Percentiles rank a stretch among this genome's conserved stretches.
Evolutionary conservation across 1,284 basidiomycete species (phyloP).

Genomic region (Melampsora occidentalis): DNA sequence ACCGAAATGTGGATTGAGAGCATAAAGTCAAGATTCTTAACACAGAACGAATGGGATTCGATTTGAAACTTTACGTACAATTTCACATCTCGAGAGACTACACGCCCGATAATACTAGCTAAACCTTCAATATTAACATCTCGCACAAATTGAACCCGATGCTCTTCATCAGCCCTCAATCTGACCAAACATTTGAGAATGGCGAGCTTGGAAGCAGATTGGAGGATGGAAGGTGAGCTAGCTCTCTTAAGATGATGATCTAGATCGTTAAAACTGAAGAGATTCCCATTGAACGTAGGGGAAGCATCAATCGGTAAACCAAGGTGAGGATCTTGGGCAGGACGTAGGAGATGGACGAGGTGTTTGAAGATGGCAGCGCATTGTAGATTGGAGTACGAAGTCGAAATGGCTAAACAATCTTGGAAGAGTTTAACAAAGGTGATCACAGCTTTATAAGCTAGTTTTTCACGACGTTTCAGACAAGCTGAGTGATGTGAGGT

Average conservation of each 20-base stretch:
- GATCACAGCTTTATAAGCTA: constrained; percentile 45
- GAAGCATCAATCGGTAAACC: constrained; percentile 7
- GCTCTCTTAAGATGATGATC: constrained; percentile 44
- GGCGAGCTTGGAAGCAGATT: constrained; percentile 63
- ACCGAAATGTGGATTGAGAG: neutral
- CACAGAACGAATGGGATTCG: neutral
- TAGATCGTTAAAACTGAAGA: constrained; percentile 44
- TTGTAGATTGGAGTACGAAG: constrained; percentile 36
- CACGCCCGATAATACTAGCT: constrained; percentile 54
- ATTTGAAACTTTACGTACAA: neutral
- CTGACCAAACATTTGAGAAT: constrained; percentile 85
- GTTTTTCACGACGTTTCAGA: constrained; percentile 35
- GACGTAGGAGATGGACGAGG: constrained; percentile 23
- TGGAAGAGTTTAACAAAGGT: constrained; percentile 46
- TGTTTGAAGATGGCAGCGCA: constrained; percentile 45
- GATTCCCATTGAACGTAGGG: constrained; percentile 37
- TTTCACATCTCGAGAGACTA: constrained; percentile 17
- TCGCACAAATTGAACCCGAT: constrained; percentile 70
- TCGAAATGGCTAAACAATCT: constrained; percentile 46
- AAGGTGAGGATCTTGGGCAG: constrained; percentile 23
- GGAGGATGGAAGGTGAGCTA: constrained; percentile 43
- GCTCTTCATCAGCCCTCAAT: constrained; percentile 84
- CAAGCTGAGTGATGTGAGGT: constrained; percentile 52
- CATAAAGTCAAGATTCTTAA: neutral
- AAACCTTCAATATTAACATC: constrained; percentile 57